A percentile compares a stretch with the other conserved stretches of the same genome.
phyloP scores from a whole-genome alignment of 2,329 filamentous ascomycete genomes.

The Exophiala sp. region DNA sequence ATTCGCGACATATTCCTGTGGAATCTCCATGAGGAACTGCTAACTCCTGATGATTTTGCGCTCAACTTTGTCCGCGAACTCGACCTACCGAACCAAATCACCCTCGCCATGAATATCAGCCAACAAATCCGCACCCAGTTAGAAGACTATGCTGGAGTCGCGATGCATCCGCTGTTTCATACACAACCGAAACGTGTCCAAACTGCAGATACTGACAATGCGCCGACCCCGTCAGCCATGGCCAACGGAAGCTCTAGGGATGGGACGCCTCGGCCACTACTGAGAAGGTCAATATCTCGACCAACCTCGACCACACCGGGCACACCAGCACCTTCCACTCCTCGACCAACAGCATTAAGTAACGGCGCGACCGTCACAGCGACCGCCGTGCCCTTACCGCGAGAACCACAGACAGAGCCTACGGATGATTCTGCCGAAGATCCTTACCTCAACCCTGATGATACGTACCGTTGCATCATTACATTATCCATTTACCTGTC shows the following conservation, averaged over 20 bases:
- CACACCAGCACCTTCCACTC: constrained; percentile 40
- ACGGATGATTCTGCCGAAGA: constrained; percentile 12
- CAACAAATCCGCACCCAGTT: constrained; percentile 91
- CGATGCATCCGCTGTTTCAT: constrained; percentile 87
- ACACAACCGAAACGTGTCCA: constrained; percentile 40
- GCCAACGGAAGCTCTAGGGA: constrained; percentile 46
- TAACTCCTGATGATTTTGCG: constrained; percentile 96
- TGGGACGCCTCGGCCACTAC: constrained; percentile 41
- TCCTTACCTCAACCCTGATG: constrained; percentile 70
- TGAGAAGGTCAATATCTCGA: constrained; percentile 24
- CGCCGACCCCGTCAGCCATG: constrained; percentile 31
- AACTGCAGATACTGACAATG: constrained; percentile 30
- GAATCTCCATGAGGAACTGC: constrained; percentile 92
- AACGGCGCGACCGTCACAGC: constrained; percentile 55
- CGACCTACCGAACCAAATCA: constrained; percentile 70
- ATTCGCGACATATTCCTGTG: constrained; percentile 94
- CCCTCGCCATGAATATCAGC: constrained; percentile 72
- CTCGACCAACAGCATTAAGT: constrained; percentile 42
- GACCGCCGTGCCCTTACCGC: constrained; percentile 57
- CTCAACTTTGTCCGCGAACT: constrained; percentile 83
- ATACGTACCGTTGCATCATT: constrained; percentile 90
- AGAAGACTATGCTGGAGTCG: constrained; percentile 92
- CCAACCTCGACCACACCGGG: constrained; percentile 27
- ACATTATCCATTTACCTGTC: constrained; percentile 85
- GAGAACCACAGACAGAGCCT: constrained; percentile 15